phyloP scores from a whole-genome alignment of 208 protist genomes.

The Herpetomonas tarakana region DNA sequence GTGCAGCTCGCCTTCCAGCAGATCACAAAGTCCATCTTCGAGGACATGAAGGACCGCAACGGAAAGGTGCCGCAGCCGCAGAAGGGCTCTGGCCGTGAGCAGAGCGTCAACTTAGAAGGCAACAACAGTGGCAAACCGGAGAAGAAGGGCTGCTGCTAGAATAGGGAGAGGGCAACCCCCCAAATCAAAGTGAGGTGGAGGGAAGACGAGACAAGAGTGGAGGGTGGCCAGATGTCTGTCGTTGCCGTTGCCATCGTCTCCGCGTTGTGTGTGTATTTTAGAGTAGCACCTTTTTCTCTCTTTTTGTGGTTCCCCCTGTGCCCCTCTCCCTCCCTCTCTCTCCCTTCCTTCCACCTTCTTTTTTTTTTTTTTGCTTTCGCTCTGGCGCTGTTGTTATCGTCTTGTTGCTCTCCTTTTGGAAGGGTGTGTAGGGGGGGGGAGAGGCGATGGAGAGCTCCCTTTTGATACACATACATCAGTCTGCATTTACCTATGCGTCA shows the following conservation, averaged over 20 bases:
- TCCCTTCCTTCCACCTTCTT: background rate
- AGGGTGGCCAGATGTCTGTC: too few relatives aligned
- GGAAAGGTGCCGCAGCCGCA: constrained; percentile 32
- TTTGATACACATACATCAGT: too few relatives aligned
- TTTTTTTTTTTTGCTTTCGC: constrained; percentile 7
- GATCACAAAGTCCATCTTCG: constrained; percentile 87
- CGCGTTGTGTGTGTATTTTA: too few relatives aligned
- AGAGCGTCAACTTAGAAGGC: constrained; percentile 58
- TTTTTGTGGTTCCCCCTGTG: constrained; percentile 5
- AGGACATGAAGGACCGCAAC: constrained; percentile 87
- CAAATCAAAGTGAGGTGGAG: background rate
- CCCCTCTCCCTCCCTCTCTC: background rate
- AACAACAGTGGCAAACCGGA: constrained; percentile 12
- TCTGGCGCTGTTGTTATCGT: background rate
- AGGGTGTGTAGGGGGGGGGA: too few relatives aligned
- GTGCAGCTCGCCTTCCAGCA: constrained; percentile 91
- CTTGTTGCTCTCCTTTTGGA: background rate
- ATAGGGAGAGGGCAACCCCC: background rate
- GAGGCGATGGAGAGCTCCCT: too few relatives aligned
- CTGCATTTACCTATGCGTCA: too few relatives aligned
- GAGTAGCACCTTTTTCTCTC: constrained; percentile 3
- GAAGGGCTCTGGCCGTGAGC: constrained; percentile 36
- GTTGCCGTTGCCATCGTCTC: too few relatives aligned
- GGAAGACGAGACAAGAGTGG: too few relatives aligned
- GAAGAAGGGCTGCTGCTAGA: constrained; percentile 42